phyloP scores from a whole-genome alignment of 169 alveolate genomes.

The Plasmodium knowlesi region DNA sequence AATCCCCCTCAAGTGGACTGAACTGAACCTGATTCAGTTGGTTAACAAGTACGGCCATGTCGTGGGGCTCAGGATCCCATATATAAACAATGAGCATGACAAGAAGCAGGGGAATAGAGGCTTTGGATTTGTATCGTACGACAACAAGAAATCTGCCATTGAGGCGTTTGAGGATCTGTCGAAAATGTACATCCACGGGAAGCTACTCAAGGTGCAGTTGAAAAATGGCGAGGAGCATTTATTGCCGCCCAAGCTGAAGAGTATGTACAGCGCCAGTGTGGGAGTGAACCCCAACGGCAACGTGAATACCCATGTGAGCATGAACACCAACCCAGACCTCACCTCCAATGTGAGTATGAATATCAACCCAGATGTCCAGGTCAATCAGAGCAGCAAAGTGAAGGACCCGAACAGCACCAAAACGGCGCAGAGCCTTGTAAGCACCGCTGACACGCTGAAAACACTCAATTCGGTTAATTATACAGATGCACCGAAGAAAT shows the following conservation, averaged over 20 bases:
- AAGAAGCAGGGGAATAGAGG: constrained; percentile 80
- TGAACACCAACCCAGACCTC: neutral
- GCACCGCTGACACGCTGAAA: constrained; percentile 69
- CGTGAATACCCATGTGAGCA: neutral
- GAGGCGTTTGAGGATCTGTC: constrained; percentile 83
- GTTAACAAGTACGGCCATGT: constrained; percentile 82
- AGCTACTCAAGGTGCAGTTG: constrained; percentile 78
- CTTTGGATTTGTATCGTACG: constrained; percentile 83
- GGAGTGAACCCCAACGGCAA: neutral
- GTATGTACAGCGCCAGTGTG: constrained; percentile 10
- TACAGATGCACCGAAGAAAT: constrained; percentile 10
- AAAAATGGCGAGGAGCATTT: constrained; percentile 82
- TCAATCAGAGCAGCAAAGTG: constrained; percentile 11
- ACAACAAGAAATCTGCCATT: constrained; percentile 81
- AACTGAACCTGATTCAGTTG: constrained; percentile 79
- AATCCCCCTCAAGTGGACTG: constrained; percentile 83
- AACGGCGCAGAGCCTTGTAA: constrained; percentile 67
- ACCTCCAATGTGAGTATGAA: neutral
- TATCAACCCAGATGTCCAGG: neutral
- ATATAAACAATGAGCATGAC: constrained; percentile 74
- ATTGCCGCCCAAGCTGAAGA: constrained; percentile 73
- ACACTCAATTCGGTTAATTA: constrained; percentile 65
- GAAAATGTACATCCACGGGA: constrained; percentile 79
- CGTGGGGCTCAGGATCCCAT: constrained; percentile 84
- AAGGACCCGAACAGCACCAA: constrained; percentile 32